Percentiles rank a stretch among this genome's conserved stretches.
These are phyloP conservation scores for Boletus semigastroideus DNA, from an alignment of 1,284 basidiomycete species.

Conservation along the genomic window DNA sequence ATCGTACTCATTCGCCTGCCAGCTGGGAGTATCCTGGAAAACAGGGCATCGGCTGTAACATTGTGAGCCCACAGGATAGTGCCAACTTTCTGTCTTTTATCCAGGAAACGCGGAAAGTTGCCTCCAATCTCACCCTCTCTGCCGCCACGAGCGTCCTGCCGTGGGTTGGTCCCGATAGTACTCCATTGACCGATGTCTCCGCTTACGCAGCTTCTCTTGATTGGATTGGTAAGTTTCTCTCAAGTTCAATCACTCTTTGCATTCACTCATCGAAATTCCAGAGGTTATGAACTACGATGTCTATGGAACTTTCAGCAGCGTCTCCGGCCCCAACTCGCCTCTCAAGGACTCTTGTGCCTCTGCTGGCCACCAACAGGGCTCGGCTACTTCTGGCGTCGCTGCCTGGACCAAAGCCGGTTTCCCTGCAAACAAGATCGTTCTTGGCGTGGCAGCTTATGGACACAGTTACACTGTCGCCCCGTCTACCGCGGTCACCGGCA, in stretches of 20 bases:
- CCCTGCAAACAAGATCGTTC: conserved; percentile 73
- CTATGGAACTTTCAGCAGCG: conserved; percentile 53
- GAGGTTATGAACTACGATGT: conserved; percentile 89
- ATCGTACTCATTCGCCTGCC: conserved; percentile 8
- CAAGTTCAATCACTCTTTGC: background rate
- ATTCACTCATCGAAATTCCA: conserved; percentile 23
- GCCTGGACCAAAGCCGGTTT: conserved; percentile 80
- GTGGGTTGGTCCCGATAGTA: conserved; percentile 59
- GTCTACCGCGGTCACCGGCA: conserved; percentile 40
- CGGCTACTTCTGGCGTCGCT: conserved; percentile 69
- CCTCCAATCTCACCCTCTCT: conserved; percentile 65
- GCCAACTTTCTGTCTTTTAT: conserved; percentile 75
- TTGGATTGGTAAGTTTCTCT: conserved; percentile 50
- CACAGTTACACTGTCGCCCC: conserved; percentile 49
- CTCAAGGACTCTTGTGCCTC: conserved; percentile 75
- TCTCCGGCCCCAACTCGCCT: conserved; percentile 80
- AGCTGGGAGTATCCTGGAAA: conserved; percentile 88
- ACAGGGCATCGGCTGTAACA: conserved; percentile 75
- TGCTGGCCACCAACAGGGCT: conserved; percentile 61
- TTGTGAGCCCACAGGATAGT: conserved; percentile 61
- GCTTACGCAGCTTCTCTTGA: conserved; percentile 73
- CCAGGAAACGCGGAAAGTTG: conserved; percentile 63
- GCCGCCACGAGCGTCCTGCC: conserved; percentile 71
- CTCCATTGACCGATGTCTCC: conserved; percentile 62
- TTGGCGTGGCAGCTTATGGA: conserved; percentile 81